Conservation (phyloP, 1,139 yeast species). For the Magnusiomyces suaveolens region DNA sequence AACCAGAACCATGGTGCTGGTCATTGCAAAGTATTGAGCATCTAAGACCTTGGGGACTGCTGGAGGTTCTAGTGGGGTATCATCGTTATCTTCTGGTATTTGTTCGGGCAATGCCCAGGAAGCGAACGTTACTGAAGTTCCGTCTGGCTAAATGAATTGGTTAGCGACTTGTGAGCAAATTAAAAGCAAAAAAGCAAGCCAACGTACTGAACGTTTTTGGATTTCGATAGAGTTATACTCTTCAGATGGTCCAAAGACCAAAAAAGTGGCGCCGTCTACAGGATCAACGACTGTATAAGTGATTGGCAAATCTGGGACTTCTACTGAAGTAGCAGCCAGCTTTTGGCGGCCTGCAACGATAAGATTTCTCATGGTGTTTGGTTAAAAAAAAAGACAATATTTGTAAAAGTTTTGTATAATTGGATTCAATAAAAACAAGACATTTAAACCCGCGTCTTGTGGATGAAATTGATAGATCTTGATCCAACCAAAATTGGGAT, state of each 20-base stretch:
- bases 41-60: constrained; percentile 24
- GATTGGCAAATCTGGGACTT: constrained; percentile 50
- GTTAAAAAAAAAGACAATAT: background rate
- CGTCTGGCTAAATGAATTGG: constrained; percentile 11
- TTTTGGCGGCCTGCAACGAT: constrained; percentile 25
- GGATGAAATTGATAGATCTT: no score
- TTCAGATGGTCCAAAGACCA: constrained; percentile 48
- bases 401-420: background rate
- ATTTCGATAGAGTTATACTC: constrained; percentile 51
- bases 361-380: constrained; percentile 24
- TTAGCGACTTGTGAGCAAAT: no score
- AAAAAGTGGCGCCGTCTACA: constrained; percentile 61
- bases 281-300: constrained; percentile 62
- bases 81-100: constrained; percentile 5
- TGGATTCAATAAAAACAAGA: background rate
- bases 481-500: no score
- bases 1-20: constrained; percentile 25
- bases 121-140: constrained; percentile 19
- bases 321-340: constrained; percentile 21
- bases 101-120: constrained; percentile 21
- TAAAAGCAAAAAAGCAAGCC: constrained; percentile 3
- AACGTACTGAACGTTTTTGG: constrained; percentile 34
- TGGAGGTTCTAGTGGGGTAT: constrained; percentile 3
- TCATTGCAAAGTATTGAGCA: constrained; percentile 26
- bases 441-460: no score